These are phyloP conservation scores for Lentithecium fluviatile DNA, from an alignment of 495 filamentous ascomycete genomes.

Conservation along the genomic window DNA sequence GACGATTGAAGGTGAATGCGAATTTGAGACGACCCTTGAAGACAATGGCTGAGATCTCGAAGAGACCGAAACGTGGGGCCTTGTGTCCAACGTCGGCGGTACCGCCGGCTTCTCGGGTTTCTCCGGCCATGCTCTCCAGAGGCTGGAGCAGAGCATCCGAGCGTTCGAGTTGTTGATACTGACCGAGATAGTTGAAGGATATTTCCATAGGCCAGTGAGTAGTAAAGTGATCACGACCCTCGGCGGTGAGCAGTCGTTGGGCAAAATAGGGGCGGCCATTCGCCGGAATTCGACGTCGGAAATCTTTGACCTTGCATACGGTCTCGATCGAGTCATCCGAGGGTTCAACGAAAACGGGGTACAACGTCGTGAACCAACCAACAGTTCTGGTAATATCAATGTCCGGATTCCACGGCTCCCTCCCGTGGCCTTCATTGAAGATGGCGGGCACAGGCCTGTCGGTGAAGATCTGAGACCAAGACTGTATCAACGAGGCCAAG, in stretches of 20 bases:
- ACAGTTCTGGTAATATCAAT: slow-evolving; percentile 41
- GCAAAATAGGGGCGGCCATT: slow-evolving; percentile 40
- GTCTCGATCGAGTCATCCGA: slow-evolving; percentile 27
- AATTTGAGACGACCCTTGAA: slow-evolving; percentile 60
- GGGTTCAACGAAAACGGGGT: slow-evolving; percentile 20
- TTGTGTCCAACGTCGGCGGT: slow-evolving; percentile 53
- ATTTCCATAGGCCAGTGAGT: slow-evolving; percentile 66
- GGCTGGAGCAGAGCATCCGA: slow-evolving; percentile 62
- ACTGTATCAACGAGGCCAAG: slow-evolving; percentile 40
- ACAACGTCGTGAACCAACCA: slow-evolving; percentile 42
- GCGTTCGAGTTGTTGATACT: slow-evolving; percentile 56
- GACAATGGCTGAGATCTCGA: slow-evolving; percentile 64
- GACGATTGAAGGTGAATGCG: slow-evolving; percentile 62
- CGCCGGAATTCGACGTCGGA: slow-evolving; percentile 23
- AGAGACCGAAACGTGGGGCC: slow-evolving; percentile 61
- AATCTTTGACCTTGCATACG: slow-evolving; percentile 34
- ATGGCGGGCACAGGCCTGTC: slow-evolving; percentile 31
- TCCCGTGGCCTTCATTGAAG: slow-evolving; percentile 43
- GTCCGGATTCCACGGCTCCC: slow-evolving; percentile 37
- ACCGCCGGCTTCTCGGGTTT: slow-evolving; percentile 39
- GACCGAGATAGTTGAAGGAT: slow-evolving; percentile 67
- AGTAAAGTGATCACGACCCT: slow-evolving; percentile 44
- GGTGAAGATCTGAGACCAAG: slow-evolving; percentile 34
- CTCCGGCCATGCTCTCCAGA: slow-evolving; percentile 44
- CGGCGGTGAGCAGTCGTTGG: slow-evolving; percentile 49